phyloP scores from a whole-genome alignment of 2,329 filamentous ascomycete genomes.

The Alternaria consortialis region DNA sequence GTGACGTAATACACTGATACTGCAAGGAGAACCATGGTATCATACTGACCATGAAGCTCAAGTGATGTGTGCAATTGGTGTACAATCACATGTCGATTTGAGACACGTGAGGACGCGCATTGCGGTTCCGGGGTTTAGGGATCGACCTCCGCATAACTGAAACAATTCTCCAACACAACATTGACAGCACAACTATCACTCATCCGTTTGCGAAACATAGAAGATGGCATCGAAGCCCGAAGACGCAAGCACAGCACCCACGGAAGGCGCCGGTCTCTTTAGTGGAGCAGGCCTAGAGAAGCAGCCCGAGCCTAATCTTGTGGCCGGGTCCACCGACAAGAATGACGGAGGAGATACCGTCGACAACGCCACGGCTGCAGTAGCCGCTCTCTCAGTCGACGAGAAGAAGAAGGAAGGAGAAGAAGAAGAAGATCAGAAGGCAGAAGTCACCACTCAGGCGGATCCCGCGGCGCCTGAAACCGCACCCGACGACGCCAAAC shows the following conservation, averaged over 20 bases:
- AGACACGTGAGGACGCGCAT: conserved; percentile 6
- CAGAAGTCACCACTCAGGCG: conserved; percentile 12
- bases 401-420: conserved; percentile 21
- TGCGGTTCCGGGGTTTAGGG: conserved; percentile 19
- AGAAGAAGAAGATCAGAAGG: conserved; percentile 18
- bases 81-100: neutral
- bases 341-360: conserved; percentile 26
- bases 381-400: conserved; percentile 29
- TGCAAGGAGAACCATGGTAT: neutral
- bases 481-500: conserved; percentile 12
- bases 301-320: conserved; percentile 22
- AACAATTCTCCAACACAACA: conserved; percentile 14
- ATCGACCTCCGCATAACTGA: conserved; percentile 14
- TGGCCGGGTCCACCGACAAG: conserved; percentile 24
- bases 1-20: neutral
- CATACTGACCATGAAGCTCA: neutral
- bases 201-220: neutral
- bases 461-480: neutral
- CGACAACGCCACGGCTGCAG: conserved; percentile 25
- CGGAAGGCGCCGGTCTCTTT: conserved; percentile 23
- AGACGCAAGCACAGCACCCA: conserved; percentile 20
- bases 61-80: neutral
- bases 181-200: conserved; percentile 1
- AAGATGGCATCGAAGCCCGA: conserved; percentile 32
- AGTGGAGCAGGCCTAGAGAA: conserved; percentile 24